These are phyloP conservation scores for Rhynchospora breviuscula DNA, from an alignment of 176 grass and related monocot species.

Conservation along the genomic window DNA sequence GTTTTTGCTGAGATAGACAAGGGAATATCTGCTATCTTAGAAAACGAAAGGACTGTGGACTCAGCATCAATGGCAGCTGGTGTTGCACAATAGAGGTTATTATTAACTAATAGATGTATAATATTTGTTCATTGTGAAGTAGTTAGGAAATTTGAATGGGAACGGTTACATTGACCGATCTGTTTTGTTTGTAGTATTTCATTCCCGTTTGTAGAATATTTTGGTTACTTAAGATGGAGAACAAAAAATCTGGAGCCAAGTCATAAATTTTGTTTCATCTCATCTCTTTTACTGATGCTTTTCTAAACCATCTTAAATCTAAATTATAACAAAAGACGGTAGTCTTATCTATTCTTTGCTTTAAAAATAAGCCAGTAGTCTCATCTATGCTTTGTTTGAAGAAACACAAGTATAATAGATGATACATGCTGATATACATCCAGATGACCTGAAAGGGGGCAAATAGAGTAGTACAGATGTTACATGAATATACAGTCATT, in stretches of 20 bases:
- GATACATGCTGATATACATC: background rate
- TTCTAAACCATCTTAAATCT: background rate
- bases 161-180: constrained; percentile 9
- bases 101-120: background rate
- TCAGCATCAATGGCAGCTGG: constrained; percentile 27
- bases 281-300: background rate
- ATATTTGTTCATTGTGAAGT: constrained; percentile 7
- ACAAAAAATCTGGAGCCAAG: background rate
- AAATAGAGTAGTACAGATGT: background rate
- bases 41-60: constrained; percentile 41
- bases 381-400: background rate
- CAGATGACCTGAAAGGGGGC: background rate
- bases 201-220: background rate
- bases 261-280: background rate
- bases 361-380: background rate
- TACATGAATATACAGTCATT: background rate
- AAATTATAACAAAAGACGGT: background rate
- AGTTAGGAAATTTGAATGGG: background rate
- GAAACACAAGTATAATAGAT: background rate
- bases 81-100: constrained; percentile 20
- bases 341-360: background rate
- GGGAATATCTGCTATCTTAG: constrained; percentile 38
- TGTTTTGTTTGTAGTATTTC: constrained; percentile 4
- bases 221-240: background rate
- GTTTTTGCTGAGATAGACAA: constrained; percentile 73